Base-by-base conservation (phyloP, 495 filamentous ascomycete species). In the Neurospora intermedia region DNA sequence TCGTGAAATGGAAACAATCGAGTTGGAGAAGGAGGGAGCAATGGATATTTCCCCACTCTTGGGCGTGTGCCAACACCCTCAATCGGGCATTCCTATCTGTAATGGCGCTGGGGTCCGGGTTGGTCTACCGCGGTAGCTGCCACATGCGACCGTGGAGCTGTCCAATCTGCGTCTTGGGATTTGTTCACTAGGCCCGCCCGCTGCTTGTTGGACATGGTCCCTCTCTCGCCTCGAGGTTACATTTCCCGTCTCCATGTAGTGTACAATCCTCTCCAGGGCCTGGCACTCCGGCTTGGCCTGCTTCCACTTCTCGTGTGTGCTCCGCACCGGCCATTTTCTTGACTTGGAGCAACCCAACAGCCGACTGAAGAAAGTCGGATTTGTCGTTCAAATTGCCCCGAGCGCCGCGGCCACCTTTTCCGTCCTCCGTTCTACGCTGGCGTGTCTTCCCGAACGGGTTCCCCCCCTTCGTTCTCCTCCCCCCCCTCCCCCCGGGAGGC, bases 291-390 rank as follows among this genome's bases (percentile, higher is more conserved):
- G 41, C 66, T 74, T 76, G 43, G 66, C 69, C 45, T 73, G 69
- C 23, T 70, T 66, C 16, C 69, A 27, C 6, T 70, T 43, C 73
- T 72, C 74, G 66, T 20, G 46, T 31, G 15, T 73, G 43, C 76
- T 78, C 77, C 78, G 76, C 78, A 74, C 71, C 75, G 71, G 71
- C 40, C 70, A 45, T 69, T 66, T 72, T 76, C 75, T 71, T 31
- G 46, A 48, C 48, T 72, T 77, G 71, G 75, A 73, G 69, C 62
- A 73, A 74, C 74, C 74, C 77, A 70, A 76, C 73, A 71, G 70
- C 71, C 69, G 62, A 78, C 54, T 20, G 27, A 62, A 35, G 13
- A 66, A 66, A 66, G 54, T 66, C 27, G 54, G 77, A 75, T 76
- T 73, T 74, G 71, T 71, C 69, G 43, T 69, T 38, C 39, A 27